A percentile compares a stretch with the other conserved stretches of the same genome.
phyloP scores from a whole-genome alignment of 441 rosid genomes.

The Manihot esculenta region DNA sequence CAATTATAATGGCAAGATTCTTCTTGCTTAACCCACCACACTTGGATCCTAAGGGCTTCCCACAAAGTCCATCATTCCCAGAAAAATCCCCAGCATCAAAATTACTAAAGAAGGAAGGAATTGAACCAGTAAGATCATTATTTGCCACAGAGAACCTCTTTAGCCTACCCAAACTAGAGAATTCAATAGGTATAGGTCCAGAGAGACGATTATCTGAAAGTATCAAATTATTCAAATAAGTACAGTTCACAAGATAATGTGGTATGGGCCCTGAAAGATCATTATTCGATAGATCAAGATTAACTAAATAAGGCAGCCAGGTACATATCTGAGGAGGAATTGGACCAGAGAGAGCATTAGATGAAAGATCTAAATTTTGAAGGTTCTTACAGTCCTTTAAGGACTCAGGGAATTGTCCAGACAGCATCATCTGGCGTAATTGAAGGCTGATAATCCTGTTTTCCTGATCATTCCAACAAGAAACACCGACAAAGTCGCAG shows the following conservation, averaged over 20 bases:
- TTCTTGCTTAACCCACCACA: constrained; percentile 79
- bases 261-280: constrained; percentile 63
- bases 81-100: constrained; percentile 44
- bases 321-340: constrained; percentile 61
- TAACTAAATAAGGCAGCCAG: constrained; percentile 72
- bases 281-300: constrained; percentile 71
- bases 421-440: constrained; percentile 50
- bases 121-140: constrained; percentile 61
- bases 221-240: constrained; percentile 51
- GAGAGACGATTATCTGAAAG: constrained; percentile 59
- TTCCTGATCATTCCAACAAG: constrained; percentile 87
- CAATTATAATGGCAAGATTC: constrained; percentile 75
- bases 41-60: constrained; percentile 49
- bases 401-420: constrained; percentile 62
- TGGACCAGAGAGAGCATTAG: constrained; percentile 56
- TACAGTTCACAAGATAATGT: constrained; percentile 55
- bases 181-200: constrained; percentile 58
- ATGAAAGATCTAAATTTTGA: constrained; percentile 66
- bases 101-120: constrained; percentile 45
- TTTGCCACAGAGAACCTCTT: constrained; percentile 59
- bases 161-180: constrained; percentile 49
- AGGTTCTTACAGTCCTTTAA: constrained; percentile 60
- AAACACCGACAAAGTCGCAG: constrained; percentile 68
- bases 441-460: constrained; percentile 58
- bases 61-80: constrained; percentile 76